These are phyloP conservation scores for Corynespora cassiicola DNA, from an alignment of 2,329 filamentous ascomycete species.

Conservation along the genomic window DNA sequence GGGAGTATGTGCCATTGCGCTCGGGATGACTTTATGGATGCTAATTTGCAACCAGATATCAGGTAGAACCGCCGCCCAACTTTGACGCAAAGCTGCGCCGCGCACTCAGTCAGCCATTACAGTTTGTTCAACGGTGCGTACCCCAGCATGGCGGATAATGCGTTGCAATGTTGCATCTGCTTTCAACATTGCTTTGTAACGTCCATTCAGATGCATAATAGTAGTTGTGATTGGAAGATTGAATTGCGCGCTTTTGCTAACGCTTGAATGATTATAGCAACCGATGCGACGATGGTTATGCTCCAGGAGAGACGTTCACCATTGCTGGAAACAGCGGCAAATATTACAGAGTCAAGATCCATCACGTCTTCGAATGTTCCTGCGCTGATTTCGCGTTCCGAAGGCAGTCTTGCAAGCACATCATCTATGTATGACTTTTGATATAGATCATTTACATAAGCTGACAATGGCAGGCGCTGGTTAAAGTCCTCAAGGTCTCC, in stretches of 20 bases:
- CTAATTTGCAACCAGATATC: slow-evolving; percentile 1
- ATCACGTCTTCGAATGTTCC: slow-evolving; percentile 57
- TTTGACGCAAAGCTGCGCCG: not conserved
- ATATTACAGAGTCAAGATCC: slow-evolving; percentile 50
- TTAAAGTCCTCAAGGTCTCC: slow-evolving; percentile 61
- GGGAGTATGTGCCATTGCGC: slow-evolving; percentile 1
- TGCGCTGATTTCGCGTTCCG: slow-evolving; percentile 60
- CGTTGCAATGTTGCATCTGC: too few species aligned
- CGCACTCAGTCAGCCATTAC: slow-evolving; percentile 3
- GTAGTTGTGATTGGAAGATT: too few species aligned
- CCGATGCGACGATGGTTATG: not conserved
- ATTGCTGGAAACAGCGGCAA: slow-evolving; percentile 2
- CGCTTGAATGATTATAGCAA: too few species aligned
- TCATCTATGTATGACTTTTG: too few species aligned
- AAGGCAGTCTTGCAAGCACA: slow-evolving; percentile 64
- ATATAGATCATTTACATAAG: too few species aligned
- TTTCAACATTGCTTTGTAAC: too few species aligned
- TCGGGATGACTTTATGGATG: too few species aligned
- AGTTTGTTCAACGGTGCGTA: slow-evolving; percentile 4
- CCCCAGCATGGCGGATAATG: too few species aligned
- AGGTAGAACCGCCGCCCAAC: not conserved
- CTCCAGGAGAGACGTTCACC: slow-evolving; percentile 8
- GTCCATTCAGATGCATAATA: too few species aligned
- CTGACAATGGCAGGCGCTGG: slow-evolving; percentile 52
- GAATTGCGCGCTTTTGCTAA: too few species aligned